Evolutionary conservation across 495 filamentous ascomycete genomes (phyloP).

Genomic region (Penicillium malachiteum): DNA sequence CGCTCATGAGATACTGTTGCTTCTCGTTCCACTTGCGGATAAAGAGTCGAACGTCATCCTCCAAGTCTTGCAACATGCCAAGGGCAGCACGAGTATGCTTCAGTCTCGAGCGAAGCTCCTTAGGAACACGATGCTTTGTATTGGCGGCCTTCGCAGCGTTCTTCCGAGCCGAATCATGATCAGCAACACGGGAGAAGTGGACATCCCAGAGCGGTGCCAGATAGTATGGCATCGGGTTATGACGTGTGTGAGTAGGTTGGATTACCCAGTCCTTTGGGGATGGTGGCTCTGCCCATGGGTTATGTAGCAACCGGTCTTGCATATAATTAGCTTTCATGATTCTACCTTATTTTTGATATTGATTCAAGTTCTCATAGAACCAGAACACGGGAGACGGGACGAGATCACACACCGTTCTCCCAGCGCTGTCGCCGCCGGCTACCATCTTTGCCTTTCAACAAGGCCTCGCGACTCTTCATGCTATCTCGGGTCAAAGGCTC

Average conservation of each 20-base stretch:
- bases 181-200: slow-evolving; percentile 50
- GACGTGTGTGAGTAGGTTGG: slow-evolving; percentile 72
- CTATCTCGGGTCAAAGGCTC: slow-evolving; percentile 58
- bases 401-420: slow-evolving; percentile 78
- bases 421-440: slow-evolving; percentile 81
- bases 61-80: slow-evolving; percentile 63
- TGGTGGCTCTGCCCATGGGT: slow-evolving; percentile 83
- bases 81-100: slow-evolving; percentile 69
- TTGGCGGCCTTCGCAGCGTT: slow-evolving; percentile 33
- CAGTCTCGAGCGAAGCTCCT: slow-evolving; percentile 57
- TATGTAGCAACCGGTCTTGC: slow-evolving; percentile 74
- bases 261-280: slow-evolving; percentile 77
- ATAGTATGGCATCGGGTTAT: slow-evolving; percentile 77
- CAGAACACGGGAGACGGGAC: background rate
- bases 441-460: slow-evolving; percentile 93
- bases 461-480: slow-evolving; percentile 67
- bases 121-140: slow-evolving; percentile 47
- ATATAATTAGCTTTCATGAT: slow-evolving; percentile 6
- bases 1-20: slow-evolving; percentile 35
- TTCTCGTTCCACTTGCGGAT: slow-evolving; percentile 58
- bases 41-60: slow-evolving; percentile 62
- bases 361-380: background rate
- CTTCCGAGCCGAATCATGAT: slow-evolving; percentile 37
- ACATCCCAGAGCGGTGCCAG: slow-evolving; percentile 85
- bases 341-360: background rate